Evolutionary conservation across 2,329 filamentous ascomycete species (phyloP), one percentile per base, ranked within the genome.

Genomic region (Sordariomycetes sp.): DNA sequence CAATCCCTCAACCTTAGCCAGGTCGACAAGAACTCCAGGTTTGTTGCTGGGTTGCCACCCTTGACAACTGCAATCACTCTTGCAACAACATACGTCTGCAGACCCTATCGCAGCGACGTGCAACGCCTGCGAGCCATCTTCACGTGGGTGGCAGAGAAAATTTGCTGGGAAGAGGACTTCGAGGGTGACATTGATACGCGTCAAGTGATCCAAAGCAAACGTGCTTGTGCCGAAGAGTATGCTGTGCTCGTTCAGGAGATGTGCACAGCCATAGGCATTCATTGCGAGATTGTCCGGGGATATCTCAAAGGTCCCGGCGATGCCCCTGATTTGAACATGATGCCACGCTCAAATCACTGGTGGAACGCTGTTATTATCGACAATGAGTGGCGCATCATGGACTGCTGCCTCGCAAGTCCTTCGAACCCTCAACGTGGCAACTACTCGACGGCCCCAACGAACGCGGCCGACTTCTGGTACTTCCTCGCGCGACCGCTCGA

Each of bases 321-420:
- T 48, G 64, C 80, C 7, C 67, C 82, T 2, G 88, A 96, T 47
- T 66, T 87, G 28, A 84, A 83, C 41, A 81, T 82, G 38, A 76
- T 90, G 55, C 85, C 86, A n/a, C 77, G 81, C 20, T 73, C 90
- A 0, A 98, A 98, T 50, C 92, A 98, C 59, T 96, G 84, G 79
- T 98, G 92, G 92, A 98, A 98, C 47, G 80, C 86, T 1, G 86
- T 96, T 14, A 64, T 95, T 23, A 79, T 95, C 8, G 92, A 98
- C 55, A 82, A 84, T 16, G 87, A 95, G 59, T 98, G 92, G 92
- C 82, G 92, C 33, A 83, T 96, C 44, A 86, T 98, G 64, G 92
- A 98, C 56, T 92, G 86, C 54, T 93, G 86, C 23, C 68, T 98
- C 31, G 87, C 92, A 4, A 88, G 82, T 42, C 88, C 90, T 10